Base-by-base conservation (phyloP, 305 asterid species). In the Fraxinus greggii region DNA sequence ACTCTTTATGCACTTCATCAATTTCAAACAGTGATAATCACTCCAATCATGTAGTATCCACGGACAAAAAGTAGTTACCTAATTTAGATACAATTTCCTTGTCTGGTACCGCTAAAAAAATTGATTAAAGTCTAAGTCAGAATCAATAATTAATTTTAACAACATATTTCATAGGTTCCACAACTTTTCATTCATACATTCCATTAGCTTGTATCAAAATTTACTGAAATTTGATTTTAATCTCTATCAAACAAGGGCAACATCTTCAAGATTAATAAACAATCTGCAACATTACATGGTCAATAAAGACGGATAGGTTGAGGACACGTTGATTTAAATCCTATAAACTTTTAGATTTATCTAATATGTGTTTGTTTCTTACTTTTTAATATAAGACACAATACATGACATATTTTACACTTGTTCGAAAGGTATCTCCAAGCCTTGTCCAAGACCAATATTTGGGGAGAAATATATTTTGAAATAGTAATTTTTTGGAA, bases 1-100 rank as follows among this genome's bases (percentile, higher is more conserved):
- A n/a, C n/a, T n/a, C n/a, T n/a, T n/a, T n/a, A n/a, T n/a, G n/a
- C n/a, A n/a, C n/a, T n/a, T n/a, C n/a, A n/a, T n/a, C 70, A 79
- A 38, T 33, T 85, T 82, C 38, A 79, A 0, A 67, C 86, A 85
- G 3, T 63, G 81, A 0, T 69, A 80, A 31, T 82, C 86, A 38
- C 76, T 75, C 84, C 80, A 81, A 40, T 75, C 42, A 63, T 75
- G 84, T 5, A 69, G 23, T 56, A 56, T 56, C 69, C 33, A 79
- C 48, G n/a, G 13, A 10, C 26, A 19, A 29, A n/a, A 72, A 33
- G 1, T 19, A 48, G 12, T 42, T 24, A 15, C 29, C 65, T 45
- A 8, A 24, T 45, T 8, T 76, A 48, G 21, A 48, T 17, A 17
- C 23, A 15, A 45, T 13, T 15, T 15, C 56, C n/a, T 0, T 42